Base-by-base conservation (phyloP, 176 grass and related monocot species). In the Pontederia paniculata region DNA sequence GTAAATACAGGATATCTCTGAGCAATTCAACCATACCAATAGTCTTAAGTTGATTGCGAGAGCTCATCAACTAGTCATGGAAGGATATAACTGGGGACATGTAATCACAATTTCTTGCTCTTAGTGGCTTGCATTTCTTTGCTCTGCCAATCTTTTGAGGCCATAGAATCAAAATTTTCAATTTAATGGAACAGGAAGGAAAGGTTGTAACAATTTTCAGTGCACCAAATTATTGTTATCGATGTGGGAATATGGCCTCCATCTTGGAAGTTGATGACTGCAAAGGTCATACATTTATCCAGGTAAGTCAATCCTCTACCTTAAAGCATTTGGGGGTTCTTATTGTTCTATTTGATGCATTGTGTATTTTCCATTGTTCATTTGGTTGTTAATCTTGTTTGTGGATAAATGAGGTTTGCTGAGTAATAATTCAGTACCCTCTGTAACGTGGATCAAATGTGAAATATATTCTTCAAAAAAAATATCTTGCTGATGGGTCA, bases 181-280 rank as follows among this genome's bases (percentile, higher is more conserved):
- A 48, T 63, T 63, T 9, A 18, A 14, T 59, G 13, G 47, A 63
- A 48, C 18, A 63, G 60, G 60, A 63, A 10, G 44, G 47, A 48
- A 63, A 63, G 60, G 60, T 63, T 5, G 60, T 63, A 7, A 63
- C 60, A 11, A 63, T 63, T 47, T 63, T 63, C 23, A 63, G 60
- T 23, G 60, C 60, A 14, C 60, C 60, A 48, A 63, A 63, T 48
- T 63, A 63, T 63, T 63, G 60, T 21, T 63, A 63, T 21, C 44
- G 60, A 12, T 63, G 60, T 48, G 60, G 60, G 41, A 63, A 63
- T 22, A 63, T 63, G 60, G 60, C 60, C 19, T 63, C 60, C 11
- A 63, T 63, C 60, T 48, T 63, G 60, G 60, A 63, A 63, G 60
- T 63, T 48, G 60, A 63, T 63, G 60, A 63, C 18, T 56, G 54